These are phyloP conservation scores for Candida ficus DNA, from an alignment of 805 yeast species.

Conservation along the genomic window DNA sequence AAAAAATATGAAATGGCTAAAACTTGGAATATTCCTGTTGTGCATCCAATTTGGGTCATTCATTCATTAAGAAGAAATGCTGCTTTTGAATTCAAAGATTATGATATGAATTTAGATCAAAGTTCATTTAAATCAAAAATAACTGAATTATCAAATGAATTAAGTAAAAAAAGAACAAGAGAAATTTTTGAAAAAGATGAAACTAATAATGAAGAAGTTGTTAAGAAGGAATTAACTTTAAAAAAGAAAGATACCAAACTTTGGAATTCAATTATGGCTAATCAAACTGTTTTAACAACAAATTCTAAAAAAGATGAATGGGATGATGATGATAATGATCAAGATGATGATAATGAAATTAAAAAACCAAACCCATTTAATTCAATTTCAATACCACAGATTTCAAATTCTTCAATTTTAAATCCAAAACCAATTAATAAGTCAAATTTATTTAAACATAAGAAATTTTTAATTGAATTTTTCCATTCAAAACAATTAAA, in stretches of 20 bases:
- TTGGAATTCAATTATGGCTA: conserved; percentile 36
- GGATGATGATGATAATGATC: conserved; percentile 18
- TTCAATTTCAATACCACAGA: conserved; percentile 3
- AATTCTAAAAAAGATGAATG: conserved; percentile 12
- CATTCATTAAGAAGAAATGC: conserved; percentile 35
- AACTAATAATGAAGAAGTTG: conserved; percentile 7
- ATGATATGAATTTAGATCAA: conserved; percentile 19
- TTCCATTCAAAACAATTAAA: conserved; percentile 34
- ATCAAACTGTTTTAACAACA: conserved; percentile 7
- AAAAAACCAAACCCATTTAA: conserved; percentile 5
- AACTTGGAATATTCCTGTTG: conserved; percentile 35
- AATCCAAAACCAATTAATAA: background rate
- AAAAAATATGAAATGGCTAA: conserved; percentile 44
- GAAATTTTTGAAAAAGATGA: background rate
- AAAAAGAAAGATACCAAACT: conserved; percentile 27
- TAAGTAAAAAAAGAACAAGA: conserved; percentile 17
- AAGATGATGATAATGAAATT: background rate
- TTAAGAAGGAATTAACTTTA: conserved; percentile 13
- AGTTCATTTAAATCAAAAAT: conserved; percentile 24
- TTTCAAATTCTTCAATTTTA: conserved; percentile 6
- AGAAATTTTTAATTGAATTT: conserved; percentile 38
- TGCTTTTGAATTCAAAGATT: conserved; percentile 28
- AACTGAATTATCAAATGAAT: conserved; percentile 24
- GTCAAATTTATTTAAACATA: conserved; percentile 34
- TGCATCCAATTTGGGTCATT: conserved; percentile 38